phyloP scores from a whole-genome alignment of 1,139 yeast genomes.

The Debaryomyces coudertii region DNA sequence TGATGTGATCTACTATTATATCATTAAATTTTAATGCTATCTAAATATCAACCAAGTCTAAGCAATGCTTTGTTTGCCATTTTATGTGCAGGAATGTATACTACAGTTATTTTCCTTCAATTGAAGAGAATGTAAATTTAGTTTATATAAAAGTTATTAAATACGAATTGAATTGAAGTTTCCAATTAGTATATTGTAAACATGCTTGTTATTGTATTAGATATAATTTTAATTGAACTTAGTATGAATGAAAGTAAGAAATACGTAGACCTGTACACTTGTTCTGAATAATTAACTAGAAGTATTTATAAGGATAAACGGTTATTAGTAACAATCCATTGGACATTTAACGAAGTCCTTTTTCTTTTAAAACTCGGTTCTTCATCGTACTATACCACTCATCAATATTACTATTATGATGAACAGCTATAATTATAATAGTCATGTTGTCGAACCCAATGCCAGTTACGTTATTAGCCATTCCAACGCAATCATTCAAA shows the following conservation, averaged over 20 bases:
- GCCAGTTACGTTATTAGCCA: conserved; percentile 75
- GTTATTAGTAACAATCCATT: neutral
- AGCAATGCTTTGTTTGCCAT: conserved; percentile 5
- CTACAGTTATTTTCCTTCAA: neutral
- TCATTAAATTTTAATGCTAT: neutral
- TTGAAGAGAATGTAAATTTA: neutral
- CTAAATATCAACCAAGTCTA: neutral
- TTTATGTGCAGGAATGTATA: neutral
- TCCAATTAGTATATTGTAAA: neutral
- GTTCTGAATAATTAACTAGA: neutral
- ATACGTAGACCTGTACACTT: neutral
- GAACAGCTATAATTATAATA: conserved; percentile 63
- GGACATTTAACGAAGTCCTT: conserved; percentile 20
- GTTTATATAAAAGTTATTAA: neutral
- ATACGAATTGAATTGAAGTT: neutral
- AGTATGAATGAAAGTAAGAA: neutral
- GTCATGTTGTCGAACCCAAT: conserved; percentile 86
- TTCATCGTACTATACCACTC: conserved; percentile 64
- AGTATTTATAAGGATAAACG: neutral
- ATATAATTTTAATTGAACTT: neutral
- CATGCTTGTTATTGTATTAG: neutral
- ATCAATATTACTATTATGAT: conserved; percentile 45
- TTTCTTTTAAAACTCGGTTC: conserved; percentile 51
- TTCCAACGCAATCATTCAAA: conserved; percentile 66
- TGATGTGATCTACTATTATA: neutral